phyloP scores from a whole-genome alignment of 2,329 filamentous ascomycete species.

The Clarireedia homoeocarpa region DNA sequence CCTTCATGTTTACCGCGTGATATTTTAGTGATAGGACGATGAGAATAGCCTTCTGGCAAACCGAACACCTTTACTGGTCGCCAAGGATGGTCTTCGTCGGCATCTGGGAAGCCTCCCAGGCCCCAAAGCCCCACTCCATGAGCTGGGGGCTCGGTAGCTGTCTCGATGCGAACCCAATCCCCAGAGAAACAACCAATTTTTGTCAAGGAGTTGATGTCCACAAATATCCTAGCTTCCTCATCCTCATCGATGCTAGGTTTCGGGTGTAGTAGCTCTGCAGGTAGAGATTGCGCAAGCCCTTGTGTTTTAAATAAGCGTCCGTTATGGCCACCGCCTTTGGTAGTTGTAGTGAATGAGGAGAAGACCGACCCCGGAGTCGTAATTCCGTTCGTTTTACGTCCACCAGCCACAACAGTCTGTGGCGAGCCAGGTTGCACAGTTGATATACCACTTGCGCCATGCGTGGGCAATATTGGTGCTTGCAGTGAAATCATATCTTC shows the following conservation, averaged over 20 bases:
- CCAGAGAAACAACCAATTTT: conserved; percentile 95
- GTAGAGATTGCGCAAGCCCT: conserved; percentile 62
- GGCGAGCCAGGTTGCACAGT: conserved; percentile 76
- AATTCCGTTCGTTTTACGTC: conserved; percentile 61
- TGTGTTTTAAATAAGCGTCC: conserved; percentile 81
- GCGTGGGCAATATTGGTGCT: conserved; percentile 69
- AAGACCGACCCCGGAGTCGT: conserved; percentile 82
- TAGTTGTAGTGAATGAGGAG: conserved; percentile 80
- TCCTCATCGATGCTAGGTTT: conserved; percentile 72
- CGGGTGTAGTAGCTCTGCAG: conserved; percentile 75
- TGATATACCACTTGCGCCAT: conserved; percentile 70
- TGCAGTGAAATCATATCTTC: conserved; percentile 91
- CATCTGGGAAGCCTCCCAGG: conserved; percentile 57
- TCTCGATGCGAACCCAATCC: conserved; percentile 87
- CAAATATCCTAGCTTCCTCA: conserved; percentile 81
- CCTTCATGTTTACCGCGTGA: conserved; percentile 45
- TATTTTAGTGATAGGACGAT: conserved; percentile 53
- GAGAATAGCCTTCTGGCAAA: conserved; percentile 66
- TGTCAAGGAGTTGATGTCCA: conserved; percentile 77
- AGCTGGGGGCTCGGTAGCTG: conserved; percentile 62
- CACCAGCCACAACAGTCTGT: conserved; percentile 49
- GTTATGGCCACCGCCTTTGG: conserved; percentile 61
- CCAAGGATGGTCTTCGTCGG: conserved; percentile 57
- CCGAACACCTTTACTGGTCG: conserved; percentile 84
- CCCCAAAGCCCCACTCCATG: conserved; percentile 61